phyloP scores from a whole-genome alignment of 306 rosid genomes.

The Styphnolobium japonicum region DNA sequence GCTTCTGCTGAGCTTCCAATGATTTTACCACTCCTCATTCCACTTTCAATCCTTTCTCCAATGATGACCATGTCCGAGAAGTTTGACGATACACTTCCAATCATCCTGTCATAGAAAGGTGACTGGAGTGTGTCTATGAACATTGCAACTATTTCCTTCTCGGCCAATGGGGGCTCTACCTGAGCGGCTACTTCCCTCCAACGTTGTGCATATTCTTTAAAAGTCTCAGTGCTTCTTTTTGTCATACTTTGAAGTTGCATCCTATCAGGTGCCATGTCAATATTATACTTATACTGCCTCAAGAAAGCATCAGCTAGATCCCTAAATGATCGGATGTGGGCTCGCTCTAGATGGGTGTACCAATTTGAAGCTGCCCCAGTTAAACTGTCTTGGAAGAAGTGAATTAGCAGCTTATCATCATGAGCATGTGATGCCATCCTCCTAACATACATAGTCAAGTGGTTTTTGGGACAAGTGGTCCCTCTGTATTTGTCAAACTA shows the following conservation, averaged over 20 bases:
- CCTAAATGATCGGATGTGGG: background rate
- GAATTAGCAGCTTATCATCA: background rate
- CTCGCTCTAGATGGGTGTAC: background rate
- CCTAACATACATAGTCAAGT: background rate
- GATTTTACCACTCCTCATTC: background rate
- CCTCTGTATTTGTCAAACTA: background rate
- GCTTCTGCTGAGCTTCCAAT: fast-evolving
- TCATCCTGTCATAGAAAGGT: background rate
- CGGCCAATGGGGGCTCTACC: background rate
- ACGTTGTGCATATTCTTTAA: background rate
- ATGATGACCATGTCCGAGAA: background rate
- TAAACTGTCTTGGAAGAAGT: background rate
- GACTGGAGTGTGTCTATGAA: background rate
- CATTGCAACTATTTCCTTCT: background rate
- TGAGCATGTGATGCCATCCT: background rate
- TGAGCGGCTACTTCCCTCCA: background rate
- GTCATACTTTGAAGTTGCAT: background rate
- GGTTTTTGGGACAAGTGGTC: background rate
- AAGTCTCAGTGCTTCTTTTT: background rate
- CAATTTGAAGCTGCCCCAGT: background rate
- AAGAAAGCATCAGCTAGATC: background rate
- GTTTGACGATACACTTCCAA: background rate
- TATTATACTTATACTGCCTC: background rate
- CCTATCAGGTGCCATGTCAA: background rate
- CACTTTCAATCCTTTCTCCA: background rate